Percentiles rank a stretch among this genome's conserved stretches.
Evolutionary conservation across 2,329 filamentous ascomycete species (phyloP).

Genomic region (Remersonia thermophila): DNA sequence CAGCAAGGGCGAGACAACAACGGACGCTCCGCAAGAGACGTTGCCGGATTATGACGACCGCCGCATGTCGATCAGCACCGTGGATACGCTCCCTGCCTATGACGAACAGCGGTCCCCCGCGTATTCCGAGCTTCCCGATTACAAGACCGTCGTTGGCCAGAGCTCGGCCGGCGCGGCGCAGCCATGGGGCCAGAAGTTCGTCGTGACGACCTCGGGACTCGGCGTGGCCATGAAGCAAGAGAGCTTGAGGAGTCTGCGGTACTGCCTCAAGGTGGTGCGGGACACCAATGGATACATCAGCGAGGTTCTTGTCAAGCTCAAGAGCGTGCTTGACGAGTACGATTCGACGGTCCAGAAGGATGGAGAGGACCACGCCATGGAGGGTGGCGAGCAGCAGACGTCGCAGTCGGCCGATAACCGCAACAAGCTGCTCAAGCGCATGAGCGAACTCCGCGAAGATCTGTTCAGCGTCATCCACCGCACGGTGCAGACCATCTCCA

Average conservation of each 20-base stretch:
- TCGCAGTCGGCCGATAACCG: conserved; percentile 25
- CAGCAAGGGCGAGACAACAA: conserved; percentile 2
- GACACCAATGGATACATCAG: conserved; percentile 75
- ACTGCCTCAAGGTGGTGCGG: conserved; percentile 68
- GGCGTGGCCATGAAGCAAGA: conserved; percentile 86
- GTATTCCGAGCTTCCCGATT: conserved; percentile 49
- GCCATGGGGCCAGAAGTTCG: conserved; percentile 68
- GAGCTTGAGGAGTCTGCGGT: conserved; percentile 71
- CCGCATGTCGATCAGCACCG: conserved; percentile 52
- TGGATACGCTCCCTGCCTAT: conserved; percentile 72
- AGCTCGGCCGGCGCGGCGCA: conserved; percentile 15
- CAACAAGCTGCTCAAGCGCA: conserved; percentile 44
- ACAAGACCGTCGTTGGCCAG: conserved; percentile 18
- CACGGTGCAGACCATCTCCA: conserved; percentile 72
- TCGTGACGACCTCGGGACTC: conserved; percentile 82
- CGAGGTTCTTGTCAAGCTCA: conserved; percentile 61
- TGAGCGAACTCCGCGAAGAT: conserved; percentile 56
- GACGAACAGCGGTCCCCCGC: conserved; percentile 65
- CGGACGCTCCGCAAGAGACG: conserved; percentile 1
- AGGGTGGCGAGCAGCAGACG: conserved; percentile 4
- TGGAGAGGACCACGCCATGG: conserved; percentile 16
- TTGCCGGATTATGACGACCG: conserved; percentile 30
- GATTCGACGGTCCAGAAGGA: conserved; percentile 31
- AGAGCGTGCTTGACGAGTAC: conserved; percentile 67
- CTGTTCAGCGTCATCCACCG: conserved; percentile 70